A percentile compares a stretch with the other conserved stretches of the same genome.
These are phyloP conservation scores for Tritrichomonas musculus DNA, from an alignment of 208 protist genomes.

Conservation along the genomic window DNA sequence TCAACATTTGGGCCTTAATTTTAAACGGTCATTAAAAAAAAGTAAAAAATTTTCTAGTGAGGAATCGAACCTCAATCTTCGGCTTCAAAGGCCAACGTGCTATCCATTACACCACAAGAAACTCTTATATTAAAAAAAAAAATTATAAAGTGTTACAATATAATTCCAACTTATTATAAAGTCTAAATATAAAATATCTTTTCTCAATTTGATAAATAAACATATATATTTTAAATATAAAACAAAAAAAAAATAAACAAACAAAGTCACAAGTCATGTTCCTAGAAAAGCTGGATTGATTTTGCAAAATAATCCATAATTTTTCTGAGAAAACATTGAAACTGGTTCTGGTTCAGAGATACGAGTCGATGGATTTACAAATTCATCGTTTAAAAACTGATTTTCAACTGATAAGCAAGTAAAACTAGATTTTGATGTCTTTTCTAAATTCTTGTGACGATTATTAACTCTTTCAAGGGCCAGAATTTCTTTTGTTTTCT, in stretches of 20 bases:
- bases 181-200: too few relatives aligned
- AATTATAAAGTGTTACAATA: too few relatives aligned
- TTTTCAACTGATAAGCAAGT: neutral
- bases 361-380: neutral
- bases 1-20: too few relatives aligned
- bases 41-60: too few relatives aligned
- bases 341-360: neutral
- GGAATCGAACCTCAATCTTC: too few relatives aligned
- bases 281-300: conserved; percentile 26
- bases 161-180: too few relatives aligned
- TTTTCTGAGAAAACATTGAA: too few relatives aligned
- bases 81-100: too few relatives aligned
- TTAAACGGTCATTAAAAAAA: too few relatives aligned
- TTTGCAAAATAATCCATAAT: neutral
- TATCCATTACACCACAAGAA: too few relatives aligned
- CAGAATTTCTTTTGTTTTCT: conserved; percentile 5
- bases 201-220: too few relatives aligned
- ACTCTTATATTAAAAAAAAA: too few relatives aligned
- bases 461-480: neutral
- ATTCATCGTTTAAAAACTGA: neutral
- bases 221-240: neutral
- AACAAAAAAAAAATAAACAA: neutral
- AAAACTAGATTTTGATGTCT: neutral
- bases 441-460: neutral
- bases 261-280: neutral